Base-by-base conservation (phyloP, 805 yeast species). In the Lipomyces kockii region DNA sequence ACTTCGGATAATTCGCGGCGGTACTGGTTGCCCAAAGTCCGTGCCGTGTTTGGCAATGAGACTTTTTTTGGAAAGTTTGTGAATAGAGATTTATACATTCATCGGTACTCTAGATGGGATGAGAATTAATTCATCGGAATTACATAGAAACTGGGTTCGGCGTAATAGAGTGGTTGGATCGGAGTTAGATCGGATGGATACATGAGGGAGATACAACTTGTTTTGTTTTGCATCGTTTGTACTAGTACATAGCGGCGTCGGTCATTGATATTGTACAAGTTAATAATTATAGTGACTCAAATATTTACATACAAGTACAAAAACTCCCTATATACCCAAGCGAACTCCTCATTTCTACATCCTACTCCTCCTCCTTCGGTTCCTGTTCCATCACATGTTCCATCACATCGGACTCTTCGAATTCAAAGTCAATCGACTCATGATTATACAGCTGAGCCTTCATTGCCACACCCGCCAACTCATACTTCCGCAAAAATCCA, bases 401-500 rank as follows among this genome's bases (percentile, higher is more conserved):
- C n/a, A 35, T 51, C 22, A 49, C 60, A 27, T 27, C 65, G 8
- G 43, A 60, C 17, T 49, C 58, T 6, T 43, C 25, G 29, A 55
- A 59, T 8, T 60, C 55, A 22, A 32, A 55, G 14, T 65, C 71
- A 2, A 68, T 29, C 17, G 53, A 53, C 58, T 68, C 71, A 27
- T 32, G 25, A 32, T 22, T 82, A 74, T 81, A 89, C 59, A 92
- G 81, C 67, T 83, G 83, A 57, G 96, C 95, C 76, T 88, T 88
- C 77, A 92, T 86, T 72, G 94, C 92, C 9, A 95, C 95, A 71
- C 94, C 97, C 60, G 89, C 85, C 60, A 89, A 83, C 4, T 91
- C 83, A 78, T 94, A 86, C 78, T 92, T 90, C 72, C 88, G 85
- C 64, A 94, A 81, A 71, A 89, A 89, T 32, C 95, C 86, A 64